Evolutionary conservation across 163 green algal species (phyloP), one percentile per base, ranked within the genome.

Genomic region (Scenedesmus sp.): DNA sequence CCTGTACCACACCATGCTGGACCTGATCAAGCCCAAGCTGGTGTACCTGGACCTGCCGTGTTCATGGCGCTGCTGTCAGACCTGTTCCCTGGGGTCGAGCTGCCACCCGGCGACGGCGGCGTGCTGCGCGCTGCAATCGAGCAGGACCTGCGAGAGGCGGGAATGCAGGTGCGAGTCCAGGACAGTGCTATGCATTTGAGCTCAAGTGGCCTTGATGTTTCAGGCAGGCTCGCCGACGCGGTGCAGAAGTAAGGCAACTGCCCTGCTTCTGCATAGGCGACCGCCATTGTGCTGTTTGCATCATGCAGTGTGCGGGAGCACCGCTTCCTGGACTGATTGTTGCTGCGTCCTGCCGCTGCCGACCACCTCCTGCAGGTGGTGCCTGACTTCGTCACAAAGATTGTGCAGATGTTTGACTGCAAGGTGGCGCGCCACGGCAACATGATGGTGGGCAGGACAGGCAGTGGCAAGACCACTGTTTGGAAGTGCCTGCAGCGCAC

Each of bases 371-470:
- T 87, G 49, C 94, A 97, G 96, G 90, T 96, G 2, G 94, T 98
- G 35, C 92, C 94, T n/a, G 95, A 97, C 53, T 98, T 96, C 89
- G 89, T 98, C 30, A 94, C 94, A 44, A 98, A 98, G 95, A 97
- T 98, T 81, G 95, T 98, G 40, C 96, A 99, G 94, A 96, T 99
- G 44, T 98, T 97, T 92, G 96, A 99, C 92, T 98, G 96, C 93
- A 98, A 98, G 93, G 94, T 97, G 15, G 96, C 96, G 26, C 94
- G 97, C 9, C 97, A 99, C 94, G 97, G 97, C 87, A 98, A 98
- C 94, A 99, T 99, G 97, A 96, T 99, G 65, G 97, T 99, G 46
- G 97, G 96, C 61, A 96, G 95, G 82, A 98, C 97, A 42, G 97
- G 96, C 86, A 92, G 94, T 44, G 97, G 97, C 89, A 99, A 99